A percentile compares a stretch with the other conserved stretches of the same genome.
These are phyloP conservation scores for Trichomonas tenax DNA, from an alignment of 208 protist genomes.

Conservation along the genomic window DNA sequence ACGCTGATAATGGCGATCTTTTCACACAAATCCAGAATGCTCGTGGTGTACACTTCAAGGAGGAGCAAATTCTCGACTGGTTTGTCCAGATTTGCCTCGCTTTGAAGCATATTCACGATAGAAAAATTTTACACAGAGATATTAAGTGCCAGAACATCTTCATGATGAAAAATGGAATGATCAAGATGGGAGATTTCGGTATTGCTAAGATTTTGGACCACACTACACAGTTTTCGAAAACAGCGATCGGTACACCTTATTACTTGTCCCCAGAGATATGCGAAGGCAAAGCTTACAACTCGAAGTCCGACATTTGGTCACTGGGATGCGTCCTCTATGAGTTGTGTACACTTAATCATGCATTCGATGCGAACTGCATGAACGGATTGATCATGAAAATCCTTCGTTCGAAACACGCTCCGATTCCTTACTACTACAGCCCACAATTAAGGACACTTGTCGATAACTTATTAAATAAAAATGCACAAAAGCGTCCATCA, in stretches of 20 bases:
- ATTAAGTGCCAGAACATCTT: conserved; percentile 66
- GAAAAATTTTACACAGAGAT: conserved; percentile 43
- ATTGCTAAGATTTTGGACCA: conserved; percentile 31
- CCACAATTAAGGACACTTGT: background rate
- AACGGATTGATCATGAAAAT: conserved; percentile 15
- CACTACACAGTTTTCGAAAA: background rate
- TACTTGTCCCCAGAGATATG: conserved; percentile 17
- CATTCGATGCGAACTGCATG: background rate
- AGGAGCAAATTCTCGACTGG: no score
- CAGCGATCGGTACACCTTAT: conserved; percentile 1
- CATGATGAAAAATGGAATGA: conserved; percentile 28
- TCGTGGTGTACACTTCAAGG: background rate
- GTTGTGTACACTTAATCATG: background rate
- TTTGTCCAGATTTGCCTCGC: background rate
- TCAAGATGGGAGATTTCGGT: conserved; percentile 58
- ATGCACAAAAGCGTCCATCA: background rate
- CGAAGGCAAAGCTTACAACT: background rate
- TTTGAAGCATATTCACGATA: background rate
- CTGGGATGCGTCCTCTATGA: conserved; percentile 9
- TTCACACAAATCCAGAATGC: background rate
- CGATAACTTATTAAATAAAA: background rate
- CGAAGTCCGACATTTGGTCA: conserved; percentile 5
- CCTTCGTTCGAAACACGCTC: background rate
- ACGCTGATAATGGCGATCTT: background rate
- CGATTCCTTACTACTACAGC: background rate